These are phyloP conservation scores for Trichoderma sp. DNA, from an alignment of 2,329 filamentous ascomycete species.

Conservation along the genomic window DNA sequence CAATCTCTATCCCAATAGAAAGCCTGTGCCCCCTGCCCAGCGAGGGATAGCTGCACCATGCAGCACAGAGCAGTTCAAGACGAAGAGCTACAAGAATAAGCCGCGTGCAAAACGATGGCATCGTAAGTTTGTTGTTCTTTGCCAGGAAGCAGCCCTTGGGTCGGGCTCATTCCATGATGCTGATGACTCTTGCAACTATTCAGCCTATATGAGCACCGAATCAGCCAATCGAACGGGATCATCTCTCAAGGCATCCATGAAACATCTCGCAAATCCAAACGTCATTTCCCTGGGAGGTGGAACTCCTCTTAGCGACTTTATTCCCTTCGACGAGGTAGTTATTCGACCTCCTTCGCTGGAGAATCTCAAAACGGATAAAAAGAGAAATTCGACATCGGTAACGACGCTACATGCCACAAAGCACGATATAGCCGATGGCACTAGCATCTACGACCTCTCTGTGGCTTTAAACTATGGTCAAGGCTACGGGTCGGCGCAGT, in stretches of 20 bases:
- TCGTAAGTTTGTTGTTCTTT: neutral
- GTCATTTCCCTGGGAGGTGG: constrained; percentile 18
- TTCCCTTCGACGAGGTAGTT: constrained; percentile 5
- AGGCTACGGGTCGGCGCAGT: constrained; percentile 6
- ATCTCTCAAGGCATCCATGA: constrained; percentile 1
- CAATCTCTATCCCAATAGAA: constrained; percentile 10
- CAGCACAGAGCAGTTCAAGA: constrained; percentile 16
- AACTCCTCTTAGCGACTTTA: constrained; percentile 12
- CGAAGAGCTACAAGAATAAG: constrained; percentile 9
- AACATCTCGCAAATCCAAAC: constrained; percentile 13
- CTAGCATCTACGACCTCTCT: constrained; percentile 15
- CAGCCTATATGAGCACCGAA: constrained; percentile 17
- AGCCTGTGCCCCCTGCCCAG: neutral
- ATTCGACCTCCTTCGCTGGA: neutral
- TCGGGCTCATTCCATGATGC: neutral
- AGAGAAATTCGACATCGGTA: neutral
- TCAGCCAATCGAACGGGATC: constrained; percentile 7
- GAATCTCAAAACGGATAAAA: neutral
- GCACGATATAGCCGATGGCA: constrained; percentile 15
- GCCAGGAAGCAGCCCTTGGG: neutral
- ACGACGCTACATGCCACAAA: constrained; percentile 15
- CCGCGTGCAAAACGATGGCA: constrained; percentile 15
- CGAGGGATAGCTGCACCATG: constrained; percentile 6
- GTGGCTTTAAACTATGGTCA: constrained; percentile 9
- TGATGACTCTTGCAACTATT: neutral